phyloP scores from a whole-genome alignment of 306 rosid species.

The Parietaria judaica region DNA sequence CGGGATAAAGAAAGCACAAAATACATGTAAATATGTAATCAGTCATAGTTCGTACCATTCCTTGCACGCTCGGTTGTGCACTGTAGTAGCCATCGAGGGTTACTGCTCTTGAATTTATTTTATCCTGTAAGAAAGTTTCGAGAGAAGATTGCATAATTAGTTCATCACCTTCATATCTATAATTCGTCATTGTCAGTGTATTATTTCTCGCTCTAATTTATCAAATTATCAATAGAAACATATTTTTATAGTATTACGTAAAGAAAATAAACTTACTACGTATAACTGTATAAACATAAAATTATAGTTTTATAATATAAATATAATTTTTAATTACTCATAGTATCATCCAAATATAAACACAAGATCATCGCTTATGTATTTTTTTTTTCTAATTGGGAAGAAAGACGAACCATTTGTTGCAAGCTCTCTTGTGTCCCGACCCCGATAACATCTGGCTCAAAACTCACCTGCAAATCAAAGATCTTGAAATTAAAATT shows the following conservation, averaged over 20 bases:
- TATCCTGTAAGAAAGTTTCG: constrained; percentile 51
- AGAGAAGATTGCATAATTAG: background rate
- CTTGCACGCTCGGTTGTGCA: constrained; percentile 69
- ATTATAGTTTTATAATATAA: no score
- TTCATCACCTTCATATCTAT: no score
- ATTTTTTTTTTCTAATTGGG: constrained; percentile 4
- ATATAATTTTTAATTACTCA: no score
- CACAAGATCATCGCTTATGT: background rate
- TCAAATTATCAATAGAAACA: no score
- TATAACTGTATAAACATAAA: no score
- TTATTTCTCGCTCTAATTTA: no score
- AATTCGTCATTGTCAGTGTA: no score
- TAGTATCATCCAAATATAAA: no score
- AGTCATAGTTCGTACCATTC: constrained; percentile 58
- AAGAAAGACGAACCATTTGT: constrained; percentile 73
- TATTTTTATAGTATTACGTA: no score
- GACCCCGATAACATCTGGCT: constrained; percentile 64
- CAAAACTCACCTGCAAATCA: constrained; percentile 58
- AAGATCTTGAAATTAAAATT: constrained; percentile 17
- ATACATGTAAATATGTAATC: background rate
- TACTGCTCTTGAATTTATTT: constrained; percentile 69
- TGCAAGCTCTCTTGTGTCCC: constrained; percentile 86
- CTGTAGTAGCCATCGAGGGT: constrained; percentile 82
- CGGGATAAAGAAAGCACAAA: background rate
- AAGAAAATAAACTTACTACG: no score